phyloP scores from a whole-genome alignment of 1,139 yeast species.

The Meyerozyma guilliermondii region DNA sequence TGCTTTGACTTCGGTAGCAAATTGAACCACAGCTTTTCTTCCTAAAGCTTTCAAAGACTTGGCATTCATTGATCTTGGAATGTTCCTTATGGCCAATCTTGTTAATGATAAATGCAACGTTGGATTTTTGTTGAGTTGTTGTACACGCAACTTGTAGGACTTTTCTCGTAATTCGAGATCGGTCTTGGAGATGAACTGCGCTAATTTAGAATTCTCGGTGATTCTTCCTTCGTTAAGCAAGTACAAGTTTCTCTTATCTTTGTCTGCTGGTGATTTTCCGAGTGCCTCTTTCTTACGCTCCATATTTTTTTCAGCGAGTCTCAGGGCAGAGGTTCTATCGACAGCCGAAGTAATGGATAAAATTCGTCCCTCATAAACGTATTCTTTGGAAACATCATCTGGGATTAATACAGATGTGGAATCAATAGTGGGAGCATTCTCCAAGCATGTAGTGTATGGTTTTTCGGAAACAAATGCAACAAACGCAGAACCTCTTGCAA shows the following conservation, averaged over 20 bases:
- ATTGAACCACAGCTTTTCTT: slow-evolving; percentile 89
- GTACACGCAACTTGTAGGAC: slow-evolving; percentile 79
- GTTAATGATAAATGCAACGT: slow-evolving; percentile 86
- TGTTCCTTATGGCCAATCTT: slow-evolving; percentile 86
- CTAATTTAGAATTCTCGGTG: slow-evolving; percentile 73
- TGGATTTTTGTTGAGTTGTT: slow-evolving; percentile 88
- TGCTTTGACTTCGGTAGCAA: slow-evolving; percentile 86
- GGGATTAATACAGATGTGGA: slow-evolving; percentile 79
- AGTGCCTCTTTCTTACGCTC: slow-evolving; percentile 65
- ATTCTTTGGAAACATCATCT: slow-evolving; percentile 85
- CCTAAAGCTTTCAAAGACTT: slow-evolving; percentile 88
- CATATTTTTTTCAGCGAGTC: slow-evolving; percentile 69
- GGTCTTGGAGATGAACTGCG: slow-evolving; percentile 57
- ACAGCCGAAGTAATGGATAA: slow-evolving; percentile 80
- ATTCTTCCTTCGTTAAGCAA: slow-evolving; percentile 93
- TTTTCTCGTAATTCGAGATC: slow-evolving; percentile 89
- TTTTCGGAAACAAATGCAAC: slow-evolving; percentile 71
- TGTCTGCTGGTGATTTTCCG: slow-evolving; percentile 77
- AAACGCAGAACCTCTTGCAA: slow-evolving; percentile 93
- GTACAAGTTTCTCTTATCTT: slow-evolving; percentile 80
- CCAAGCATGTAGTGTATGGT: slow-evolving; percentile 64
- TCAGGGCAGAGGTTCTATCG: slow-evolving; percentile 79
- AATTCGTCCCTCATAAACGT: slow-evolving; percentile 90
- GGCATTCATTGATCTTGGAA: slow-evolving; percentile 89
- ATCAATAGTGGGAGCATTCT: slow-evolving; percentile 73